Base-by-base conservation (phyloP, 2,329 filamentous ascomycete genomes). In the Aspergillus sp. region DNA sequence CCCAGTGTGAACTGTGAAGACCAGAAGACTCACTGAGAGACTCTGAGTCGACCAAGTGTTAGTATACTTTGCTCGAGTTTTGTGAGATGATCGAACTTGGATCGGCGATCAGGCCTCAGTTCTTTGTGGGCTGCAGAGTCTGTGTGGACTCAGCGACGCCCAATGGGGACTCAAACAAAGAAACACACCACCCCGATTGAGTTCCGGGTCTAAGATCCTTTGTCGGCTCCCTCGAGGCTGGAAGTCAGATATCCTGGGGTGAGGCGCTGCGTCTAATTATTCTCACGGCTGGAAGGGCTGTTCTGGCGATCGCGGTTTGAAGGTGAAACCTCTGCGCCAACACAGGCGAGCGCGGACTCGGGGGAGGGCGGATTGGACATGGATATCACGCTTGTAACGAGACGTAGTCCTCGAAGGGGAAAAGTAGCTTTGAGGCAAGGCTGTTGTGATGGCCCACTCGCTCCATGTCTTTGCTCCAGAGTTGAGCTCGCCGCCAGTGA, bases 401-500 rank as follows among this genome's bases (percentile, higher is more conserved):
- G 34, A 37, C 34, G 34, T n/a, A 37, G 34, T n/a, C 15, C 34
- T 37, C 40, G 40, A 42, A 12, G 40, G 20, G 40, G 40, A 42
- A 42, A 42, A 20, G 40, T 42, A 42, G n/a, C 9, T 11, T 34
- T 51, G 34, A 51, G 33, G 37, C 48, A 51, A 13, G 48, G 34
- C 37, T 51, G 34, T 15, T 51, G 34, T 15, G n/a, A 13, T 51
- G 48, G 48, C 34, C 49, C 30, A 37, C 54, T 44, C 44, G 27
- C 22, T 22, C 27, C 27, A 30, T 30, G 54, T 45, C 47, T 47
- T 22, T 54, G 46, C 39, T 44, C 51, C 42, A 42, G 51, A 37
- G n/a, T 53, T 39, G 45, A 45, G 33, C 53, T 54, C 56, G 39
- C 51, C 56, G 39, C 51, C 51, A 53, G 51, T 53, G 51, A 53